Evolutionary conservation across 2,329 filamentous ascomycete species (phyloP), one percentile per base, ranked within the genome.

Genomic region (Berkeleyomyces rouxiae): DNA sequence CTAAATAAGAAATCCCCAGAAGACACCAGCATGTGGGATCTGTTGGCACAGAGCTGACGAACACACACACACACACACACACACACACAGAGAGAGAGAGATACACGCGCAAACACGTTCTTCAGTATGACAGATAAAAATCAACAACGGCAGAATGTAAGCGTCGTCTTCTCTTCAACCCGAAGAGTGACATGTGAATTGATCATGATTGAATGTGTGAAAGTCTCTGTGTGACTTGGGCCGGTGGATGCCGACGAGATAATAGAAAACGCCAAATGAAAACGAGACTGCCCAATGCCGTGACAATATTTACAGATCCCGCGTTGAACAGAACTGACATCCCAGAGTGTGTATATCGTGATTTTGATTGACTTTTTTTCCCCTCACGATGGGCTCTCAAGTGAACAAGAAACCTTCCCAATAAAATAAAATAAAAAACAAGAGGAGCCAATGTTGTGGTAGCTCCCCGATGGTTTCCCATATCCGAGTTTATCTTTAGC

Each of bases 401-500:
- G 33, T 36, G 33, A 53, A 13, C 13, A 51, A 51, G 33, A 51
- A 33, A 53, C 49, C 49, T 31, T 23, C 49, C 47, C 10, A 31
- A n/a, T 23, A 51, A 31, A 11, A 53, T 5, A 53, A 53, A 37
- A 53, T 36, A 36, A 53, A 36, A 53, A 10, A 13, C 10, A 5
- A 33, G 36, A 33, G 49, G 23, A 37, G 16, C 33, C 16, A 10
- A 23, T 53, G 44, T 47, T 1, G 33, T 53, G 49, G 10, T 53
- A 13, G 23, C 49, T 33, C 49, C 36, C 36, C 23, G 23, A 13
- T 53, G n/a, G 11, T 53, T 36, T 53, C 33, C 49, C 9, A 33
- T 53, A 53, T 53, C 49, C 49, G 9, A 53, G n/a, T 53, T 53
- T 49, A 61, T 40, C 46, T 61, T 51, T 51, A 36, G 53, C 13